These are phyloP conservation scores for Suillus subalutaceus DNA, from an alignment of 768 basidiomycete species.

Conservation along the genomic window DNA sequence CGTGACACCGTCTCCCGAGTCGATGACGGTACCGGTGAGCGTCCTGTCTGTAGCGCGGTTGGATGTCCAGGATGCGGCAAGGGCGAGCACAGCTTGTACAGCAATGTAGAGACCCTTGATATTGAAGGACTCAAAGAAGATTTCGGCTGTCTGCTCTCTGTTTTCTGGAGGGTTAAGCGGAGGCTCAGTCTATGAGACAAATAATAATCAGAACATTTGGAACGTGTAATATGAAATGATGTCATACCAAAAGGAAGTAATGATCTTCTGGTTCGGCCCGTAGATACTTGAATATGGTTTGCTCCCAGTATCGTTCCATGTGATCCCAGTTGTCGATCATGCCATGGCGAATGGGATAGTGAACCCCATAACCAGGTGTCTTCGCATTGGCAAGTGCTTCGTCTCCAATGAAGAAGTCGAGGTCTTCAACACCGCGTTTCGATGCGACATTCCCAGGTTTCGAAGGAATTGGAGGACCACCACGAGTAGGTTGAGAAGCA, in stretches of 20 bases:
- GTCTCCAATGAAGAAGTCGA: conserved; percentile 99
- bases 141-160: conserved; percentile 98
- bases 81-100: conserved; percentile 96
- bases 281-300: conserved; percentile 99
- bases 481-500: conserved; percentile 56
- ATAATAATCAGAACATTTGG: conserved; percentile 1
- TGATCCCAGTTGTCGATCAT: conserved; percentile 99
- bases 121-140: conserved; percentile 99
- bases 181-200: conserved; percentile 82
- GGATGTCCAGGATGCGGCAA: conserved; percentile 97
- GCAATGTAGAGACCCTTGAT: conserved; percentile 98
- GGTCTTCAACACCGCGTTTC: conserved; percentile 97
- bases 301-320: conserved; percentile 99
- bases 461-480: conserved; percentile 76
- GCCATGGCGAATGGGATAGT: conserved; percentile 96
- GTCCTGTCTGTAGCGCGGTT: conserved; percentile 88
- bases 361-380: conserved; percentile 90
- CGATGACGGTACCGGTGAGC: conserved; percentile 96
- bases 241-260: conserved; percentile 90
- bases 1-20: conserved; percentile 98
- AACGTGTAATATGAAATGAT: neutral
- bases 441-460: conserved; percentile 93
- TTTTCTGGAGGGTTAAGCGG: conserved; percentile 98
- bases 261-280: conserved; percentile 99
- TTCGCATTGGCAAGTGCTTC: conserved; percentile 96